A percentile compares a stretch with the other conserved stretches of the same genome.
Evolutionary conservation across 2,329 filamentous ascomycete species (phyloP).

Genomic region (Alternaria sp.): DNA sequence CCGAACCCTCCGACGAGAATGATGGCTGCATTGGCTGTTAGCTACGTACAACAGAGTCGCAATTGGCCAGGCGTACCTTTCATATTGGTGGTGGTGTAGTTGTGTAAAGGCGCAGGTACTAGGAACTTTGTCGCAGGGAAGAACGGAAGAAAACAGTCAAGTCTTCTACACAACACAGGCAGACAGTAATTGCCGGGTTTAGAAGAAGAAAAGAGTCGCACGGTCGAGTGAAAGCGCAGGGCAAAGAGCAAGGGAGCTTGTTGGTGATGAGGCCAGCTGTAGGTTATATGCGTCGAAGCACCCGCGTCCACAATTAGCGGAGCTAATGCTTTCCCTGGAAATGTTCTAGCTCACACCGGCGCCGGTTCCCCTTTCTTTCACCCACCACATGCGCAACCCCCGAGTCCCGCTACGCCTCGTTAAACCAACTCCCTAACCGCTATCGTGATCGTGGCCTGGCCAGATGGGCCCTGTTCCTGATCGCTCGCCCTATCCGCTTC

Average conservation of each 20-base stretch:
- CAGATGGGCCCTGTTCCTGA: conserved; percentile 17
- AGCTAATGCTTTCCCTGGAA: conserved; percentile 23
- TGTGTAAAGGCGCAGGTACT: conserved; percentile 7
- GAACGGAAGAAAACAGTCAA: conserved; percentile 20
- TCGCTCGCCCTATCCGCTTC: conserved; percentile 32
- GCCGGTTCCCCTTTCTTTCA: conserved; percentile 15
- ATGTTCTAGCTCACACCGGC: conserved; percentile 10
- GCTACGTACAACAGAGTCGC: background rate
- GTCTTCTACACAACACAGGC: conserved; percentile 16
- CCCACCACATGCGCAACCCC: conserved; percentile 12
- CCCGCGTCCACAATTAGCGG: conserved; percentile 15
- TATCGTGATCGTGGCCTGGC: background rate
- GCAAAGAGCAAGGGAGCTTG: conserved; percentile 25
- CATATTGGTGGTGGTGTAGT: conserved; percentile 43
- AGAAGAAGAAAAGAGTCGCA: background rate
- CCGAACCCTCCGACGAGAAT: conserved; percentile 99
- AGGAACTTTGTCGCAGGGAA: conserved; percentile 16
- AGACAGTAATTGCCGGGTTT: conserved; percentile 9
- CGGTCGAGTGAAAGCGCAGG: conserved; percentile 14
- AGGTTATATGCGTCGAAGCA: conserved; percentile 13
- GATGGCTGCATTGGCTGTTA: conserved; percentile 67
- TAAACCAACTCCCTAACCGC: conserved; percentile 5
- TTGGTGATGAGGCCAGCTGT: conserved; percentile 32
- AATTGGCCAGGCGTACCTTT: conserved; percentile 43
- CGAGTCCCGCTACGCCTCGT: conserved; percentile 16